Percentiles rank a stretch among this genome's conserved stretches.
Conservation (phyloP, 2,329 filamentous ascomycete genomes). For the Stenocarpella maydis region DNA sequence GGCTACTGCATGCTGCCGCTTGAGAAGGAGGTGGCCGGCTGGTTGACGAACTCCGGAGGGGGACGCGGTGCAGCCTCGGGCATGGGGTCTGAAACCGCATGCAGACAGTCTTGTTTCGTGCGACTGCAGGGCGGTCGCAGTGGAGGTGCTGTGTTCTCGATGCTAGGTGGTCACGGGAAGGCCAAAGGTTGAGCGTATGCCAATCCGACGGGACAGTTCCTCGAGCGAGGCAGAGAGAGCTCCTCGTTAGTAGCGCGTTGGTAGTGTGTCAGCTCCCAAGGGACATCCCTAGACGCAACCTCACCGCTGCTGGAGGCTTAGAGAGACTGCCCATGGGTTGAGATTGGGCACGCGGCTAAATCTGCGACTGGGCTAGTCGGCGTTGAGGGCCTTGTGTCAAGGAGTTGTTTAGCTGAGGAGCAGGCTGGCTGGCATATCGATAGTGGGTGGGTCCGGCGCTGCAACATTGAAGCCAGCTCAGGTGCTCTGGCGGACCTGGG, state of each 20-base stretch:
- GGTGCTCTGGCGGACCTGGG: background rate
- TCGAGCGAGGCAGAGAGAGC: background rate
- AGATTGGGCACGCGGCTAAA: constrained; percentile 23
- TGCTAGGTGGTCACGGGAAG: background rate
- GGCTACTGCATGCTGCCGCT: constrained; percentile 10
- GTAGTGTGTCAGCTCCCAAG: constrained; percentile 20
- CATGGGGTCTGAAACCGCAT: constrained; percentile 20
- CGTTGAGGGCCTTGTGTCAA: constrained; percentile 10
- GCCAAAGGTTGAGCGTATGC: background rate
- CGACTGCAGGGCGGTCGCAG: constrained; percentile 7
- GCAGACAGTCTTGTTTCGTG: constrained; percentile 21
- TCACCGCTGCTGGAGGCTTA: constrained; percentile 22
- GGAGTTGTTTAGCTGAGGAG: constrained; percentile 6
- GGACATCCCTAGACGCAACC: constrained; percentile 23
- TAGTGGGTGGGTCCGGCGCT: constrained; percentile 2
- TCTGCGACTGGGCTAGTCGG: constrained; percentile 15
- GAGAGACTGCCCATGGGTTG: background rate
- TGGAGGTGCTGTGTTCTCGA: background rate
- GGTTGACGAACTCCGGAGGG: constrained; percentile 4
- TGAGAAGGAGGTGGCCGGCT: background rate
- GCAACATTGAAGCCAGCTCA: background rate
- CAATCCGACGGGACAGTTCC: constrained; percentile 8
- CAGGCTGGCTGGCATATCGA: background rate
- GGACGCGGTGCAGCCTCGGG: constrained; percentile 11
- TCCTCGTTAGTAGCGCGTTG: constrained; percentile 7